phyloP scores from a whole-genome alignment of 371 early-diverging fungal species.

The Cladochytrium tenue region DNA sequence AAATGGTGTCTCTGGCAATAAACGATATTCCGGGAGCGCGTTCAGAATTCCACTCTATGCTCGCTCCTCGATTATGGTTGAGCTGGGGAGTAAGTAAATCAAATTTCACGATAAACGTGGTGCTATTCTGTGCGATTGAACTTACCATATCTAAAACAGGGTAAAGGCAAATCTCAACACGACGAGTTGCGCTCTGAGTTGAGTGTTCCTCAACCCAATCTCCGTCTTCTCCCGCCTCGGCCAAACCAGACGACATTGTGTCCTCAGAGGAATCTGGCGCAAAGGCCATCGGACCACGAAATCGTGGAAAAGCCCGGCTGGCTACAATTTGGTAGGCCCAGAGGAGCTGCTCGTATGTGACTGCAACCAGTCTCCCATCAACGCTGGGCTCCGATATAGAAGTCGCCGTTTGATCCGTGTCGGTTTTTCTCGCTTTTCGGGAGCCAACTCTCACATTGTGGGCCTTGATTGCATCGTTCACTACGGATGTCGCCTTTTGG shows the following conservation, averaged over 20 bases:
- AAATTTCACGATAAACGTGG: neutral
- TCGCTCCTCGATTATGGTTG: conserved; percentile 39
- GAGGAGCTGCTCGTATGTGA: neutral
- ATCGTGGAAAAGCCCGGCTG: neutral
- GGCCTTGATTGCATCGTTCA: neutral
- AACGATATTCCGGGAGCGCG: conserved; percentile 32
- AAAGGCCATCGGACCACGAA: neutral
- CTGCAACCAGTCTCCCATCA: neutral
- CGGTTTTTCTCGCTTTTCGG: neutral
- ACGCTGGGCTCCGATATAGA: neutral
- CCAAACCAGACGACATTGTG: no score
- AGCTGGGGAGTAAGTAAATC: conserved; percentile 21
- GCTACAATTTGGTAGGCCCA: neutral
- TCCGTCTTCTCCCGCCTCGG: neutral
- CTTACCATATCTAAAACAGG: conserved; percentile 49
- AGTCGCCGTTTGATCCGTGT: neutral
- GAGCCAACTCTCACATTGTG: no score
- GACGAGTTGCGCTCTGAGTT: no score
- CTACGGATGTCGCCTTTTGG: neutral
- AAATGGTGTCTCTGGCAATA: conserved; percentile 19
- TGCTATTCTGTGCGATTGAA: neutral
- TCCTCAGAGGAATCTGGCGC: neutral
- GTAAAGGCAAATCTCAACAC: conserved; percentile 42
- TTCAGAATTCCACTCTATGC: conserved; percentile 41
- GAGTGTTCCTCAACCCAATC: neutral